phyloP scores from a whole-genome alignment of 2,329 filamentous ascomycete species.

The Ceratocystis smalleyi region DNA sequence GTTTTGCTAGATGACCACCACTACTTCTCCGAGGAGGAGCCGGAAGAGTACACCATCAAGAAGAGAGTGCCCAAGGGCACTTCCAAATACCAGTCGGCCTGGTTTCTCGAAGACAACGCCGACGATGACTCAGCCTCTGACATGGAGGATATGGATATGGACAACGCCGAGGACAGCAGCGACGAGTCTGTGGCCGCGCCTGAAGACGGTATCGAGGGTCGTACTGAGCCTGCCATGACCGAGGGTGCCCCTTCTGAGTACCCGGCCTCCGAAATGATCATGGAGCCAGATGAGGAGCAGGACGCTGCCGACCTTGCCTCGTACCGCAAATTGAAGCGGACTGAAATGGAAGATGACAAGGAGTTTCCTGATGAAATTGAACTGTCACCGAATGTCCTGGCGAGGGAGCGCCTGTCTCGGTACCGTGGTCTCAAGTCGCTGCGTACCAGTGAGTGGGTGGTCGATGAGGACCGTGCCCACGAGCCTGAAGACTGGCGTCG shows the following conservation, averaged over 20 bases:
- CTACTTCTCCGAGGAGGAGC: constrained; percentile 86
- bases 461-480: constrained; percentile 68
- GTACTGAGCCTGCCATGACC: constrained; percentile 50
- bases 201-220: constrained; percentile 67
- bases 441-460: constrained; percentile 75
- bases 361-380: constrained; percentile 98
- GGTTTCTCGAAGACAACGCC: constrained; percentile 72
- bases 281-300: constrained; percentile 69
- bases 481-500: constrained; percentile 84
- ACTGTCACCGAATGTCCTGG: constrained; percentile 71
- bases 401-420: constrained; percentile 66
- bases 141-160: constrained; percentile 41
- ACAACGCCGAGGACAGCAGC: constrained; percentile 43
- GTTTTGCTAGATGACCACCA: constrained; percentile 93
- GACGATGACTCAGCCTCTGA: constrained; percentile 75
- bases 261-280: constrained; percentile 82
- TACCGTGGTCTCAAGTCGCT: constrained; percentile 90
- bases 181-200: constrained; percentile 47
- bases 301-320: constrained; percentile 61
- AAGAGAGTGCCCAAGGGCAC: constrained; percentile 79
- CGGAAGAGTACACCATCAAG: constrained; percentile 42
- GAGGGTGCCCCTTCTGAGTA: constrained; percentile 73
- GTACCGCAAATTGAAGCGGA: constrained; percentile 62
- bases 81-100: constrained; percentile 84
- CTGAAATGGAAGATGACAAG: constrained; percentile 74